Base-by-base conservation (phyloP, 2,329 filamentous ascomycete species). In the Myriosclerotinia scirpicola region DNA sequence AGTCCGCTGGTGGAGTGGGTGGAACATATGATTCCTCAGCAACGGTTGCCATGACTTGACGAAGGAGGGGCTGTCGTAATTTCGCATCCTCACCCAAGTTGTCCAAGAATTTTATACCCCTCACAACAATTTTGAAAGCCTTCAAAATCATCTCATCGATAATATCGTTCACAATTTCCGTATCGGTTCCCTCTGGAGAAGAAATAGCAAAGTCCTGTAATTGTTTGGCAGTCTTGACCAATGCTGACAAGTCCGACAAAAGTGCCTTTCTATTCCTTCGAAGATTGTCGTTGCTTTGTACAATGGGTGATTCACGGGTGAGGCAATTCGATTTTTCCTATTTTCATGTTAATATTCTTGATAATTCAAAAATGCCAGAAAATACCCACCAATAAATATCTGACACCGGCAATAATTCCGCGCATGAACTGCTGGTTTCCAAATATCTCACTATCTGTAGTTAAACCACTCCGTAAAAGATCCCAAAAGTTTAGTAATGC, bases 401-500 rank as follows among this genome's bases (percentile, higher is more conserved):
- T 87, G 66, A 98, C 94, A 42, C 95, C 95, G 11, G 93, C 93
- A 74, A 98, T 96, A 75, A 97, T 89, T 34, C 92, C 92, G 78
- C 93, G 90, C 83, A 97, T 94, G 76, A 96, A 95, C 76, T 97
- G 93, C 76, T 97, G 92, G 77, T 93, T 93, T 56, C 89, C 87
- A 76, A 97, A 96, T 59, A 93, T 89, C 72, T 90, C 85, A 64
- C 88, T 83, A 73, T 93, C 91, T 64, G 88, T 90, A 64, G 90
- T 86, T 30, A 88, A 88, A 42, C 90, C 91, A 74, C 90, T 92
- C 73, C 91, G 85, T 72, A 97, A 84, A 63, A 96, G 81, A 76
- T 97, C 93, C 93, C 93, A 97, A 69, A 98, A 93, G 75, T 95
- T 91, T 17, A 95, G 87, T 68, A 97, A 82, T 0, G 93, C 92